Evolutionary conservation across 2,329 filamentous ascomycete genomes (phyloP).

Genomic region (Aspergillus phoenicis): DNA sequence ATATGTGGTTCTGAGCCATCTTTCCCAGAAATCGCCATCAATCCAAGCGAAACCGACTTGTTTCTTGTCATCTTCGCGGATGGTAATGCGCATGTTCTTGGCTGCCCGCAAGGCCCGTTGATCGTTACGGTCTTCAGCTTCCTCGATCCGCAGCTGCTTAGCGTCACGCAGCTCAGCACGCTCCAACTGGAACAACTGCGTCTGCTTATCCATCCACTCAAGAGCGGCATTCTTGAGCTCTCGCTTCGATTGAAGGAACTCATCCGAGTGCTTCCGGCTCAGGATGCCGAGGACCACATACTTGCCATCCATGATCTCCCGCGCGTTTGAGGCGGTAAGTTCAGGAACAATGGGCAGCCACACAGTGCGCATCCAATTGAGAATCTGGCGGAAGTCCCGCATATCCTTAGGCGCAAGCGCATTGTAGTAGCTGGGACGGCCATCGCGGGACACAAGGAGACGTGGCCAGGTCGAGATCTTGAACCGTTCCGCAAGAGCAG

Average conservation of each 20-base stretch:
- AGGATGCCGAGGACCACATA: constrained; percentile 92
- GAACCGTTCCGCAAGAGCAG: constrained; percentile 74
- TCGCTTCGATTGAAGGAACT: constrained; percentile 74
- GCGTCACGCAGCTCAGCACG: constrained; percentile 89
- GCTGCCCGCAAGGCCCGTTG: constrained; percentile 82
- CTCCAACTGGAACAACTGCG: constrained; percentile 87
- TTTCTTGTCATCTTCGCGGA: constrained; percentile 83
- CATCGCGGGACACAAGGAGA: constrained; percentile 83
- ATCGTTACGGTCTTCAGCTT: constrained; percentile 91
- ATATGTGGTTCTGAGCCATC: constrained; percentile 94
- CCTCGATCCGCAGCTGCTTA: constrained; percentile 93
- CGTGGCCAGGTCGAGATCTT: constrained; percentile 98
- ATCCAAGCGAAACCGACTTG: constrained; percentile 97
- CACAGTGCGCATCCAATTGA: constrained; percentile 92
- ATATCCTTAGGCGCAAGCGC: constrained; percentile 87
- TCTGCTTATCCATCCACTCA: constrained; percentile 98
- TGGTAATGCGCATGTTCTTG: constrained; percentile 88
- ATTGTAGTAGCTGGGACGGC: constrained; percentile 85
- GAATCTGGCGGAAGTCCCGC: constrained; percentile 78
- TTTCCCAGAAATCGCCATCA: constrained; percentile 94
- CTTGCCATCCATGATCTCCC: constrained; percentile 92
- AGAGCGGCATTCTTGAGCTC: constrained; percentile 95
- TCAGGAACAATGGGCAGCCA: constrained; percentile 97
- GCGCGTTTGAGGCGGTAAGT: constrained; percentile 84
- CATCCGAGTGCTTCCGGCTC: constrained; percentile 74